These are phyloP conservation scores for Coelastrella sp. DNA, from an alignment of 139 green algal genomes.

Conservation along the genomic window DNA sequence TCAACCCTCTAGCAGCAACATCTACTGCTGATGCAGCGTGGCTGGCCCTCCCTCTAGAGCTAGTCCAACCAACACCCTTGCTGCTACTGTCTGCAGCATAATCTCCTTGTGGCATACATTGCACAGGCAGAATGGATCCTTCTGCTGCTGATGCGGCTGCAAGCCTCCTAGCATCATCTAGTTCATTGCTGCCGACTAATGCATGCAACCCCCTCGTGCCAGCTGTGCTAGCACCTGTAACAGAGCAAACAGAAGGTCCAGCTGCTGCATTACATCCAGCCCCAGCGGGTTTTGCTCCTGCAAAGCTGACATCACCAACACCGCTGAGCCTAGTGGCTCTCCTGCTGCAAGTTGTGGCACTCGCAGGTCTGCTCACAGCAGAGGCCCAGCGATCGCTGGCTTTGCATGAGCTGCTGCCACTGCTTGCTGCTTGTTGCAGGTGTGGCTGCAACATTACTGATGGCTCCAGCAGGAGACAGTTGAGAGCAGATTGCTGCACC, in stretches of 20 bases:
- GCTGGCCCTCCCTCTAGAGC: no score
- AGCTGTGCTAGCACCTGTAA: no score
- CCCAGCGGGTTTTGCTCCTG: background rate
- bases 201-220: no score
- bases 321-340: background rate
- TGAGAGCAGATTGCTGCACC: background rate
- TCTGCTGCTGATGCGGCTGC: no score
- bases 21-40: no score
- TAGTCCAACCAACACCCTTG: no score
- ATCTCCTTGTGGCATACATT: no score
- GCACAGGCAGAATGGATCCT: no score
- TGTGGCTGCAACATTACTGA: conserved; percentile 6
- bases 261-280: background rate
- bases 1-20: no score
- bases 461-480: background rate
- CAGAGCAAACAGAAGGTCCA: background rate
- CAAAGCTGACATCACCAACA: background rate
- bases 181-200: no score
- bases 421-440: background rate
- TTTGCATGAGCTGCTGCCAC: background rate
- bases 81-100: no score
- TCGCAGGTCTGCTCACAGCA: background rate
- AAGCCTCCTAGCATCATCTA: no score
- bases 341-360: background rate
- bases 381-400: background rate